Base-by-base conservation (phyloP, 345 rosid species). In the Noccaea bulbosa region DNA sequence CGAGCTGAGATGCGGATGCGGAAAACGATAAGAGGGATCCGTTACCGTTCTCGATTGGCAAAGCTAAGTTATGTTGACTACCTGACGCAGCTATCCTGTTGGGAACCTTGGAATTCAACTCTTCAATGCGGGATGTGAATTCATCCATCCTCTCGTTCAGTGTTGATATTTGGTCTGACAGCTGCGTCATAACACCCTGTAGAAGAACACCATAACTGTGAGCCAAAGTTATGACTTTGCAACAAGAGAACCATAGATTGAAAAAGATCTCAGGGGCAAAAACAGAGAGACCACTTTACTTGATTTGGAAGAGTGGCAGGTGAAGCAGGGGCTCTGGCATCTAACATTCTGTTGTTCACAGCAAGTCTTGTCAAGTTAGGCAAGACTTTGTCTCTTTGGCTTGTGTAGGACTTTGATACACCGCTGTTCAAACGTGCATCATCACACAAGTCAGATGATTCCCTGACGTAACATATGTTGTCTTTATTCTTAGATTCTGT, bases 81-180 rank as follows among this genome's bases (percentile, higher is more conserved):
- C 83, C 81, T 41, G 91, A 84, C 58, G 79, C 81, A 66, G 79
- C 84, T 48, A 81, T 85, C 76, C 81, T 80, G 72, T 57, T 52
- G 7, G 81, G 71, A 57, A 85, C 73, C 84, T 91, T 94, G 72
- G 90, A 83, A 79, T 89, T 94, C 64, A 94, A 70, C 84, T 91
- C 92, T 64, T 86, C 97, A 1, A 91, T 81, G 64, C 91, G 95
- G 20, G 96, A 80, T 51, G 92, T 85, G 58, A 94, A 88, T 67
- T 89, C 96, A 69, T 94, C 97, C 96, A 89, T 94, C 80, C 97
- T 86, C 83, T 94, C 96, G 27, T 86, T 94, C 82, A 88, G 75
- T 35, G 96, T 94, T n/a, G 95, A 90, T 47, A 94, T 91, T 81
- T 94, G 97, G 52, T 94, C 99, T 5, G 97, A 89, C 34, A 91